Evolutionary conservation across 768 basidiomycete species (phyloP), one percentile per base, ranked within the genome.

Genomic region (Suillus paluster): DNA sequence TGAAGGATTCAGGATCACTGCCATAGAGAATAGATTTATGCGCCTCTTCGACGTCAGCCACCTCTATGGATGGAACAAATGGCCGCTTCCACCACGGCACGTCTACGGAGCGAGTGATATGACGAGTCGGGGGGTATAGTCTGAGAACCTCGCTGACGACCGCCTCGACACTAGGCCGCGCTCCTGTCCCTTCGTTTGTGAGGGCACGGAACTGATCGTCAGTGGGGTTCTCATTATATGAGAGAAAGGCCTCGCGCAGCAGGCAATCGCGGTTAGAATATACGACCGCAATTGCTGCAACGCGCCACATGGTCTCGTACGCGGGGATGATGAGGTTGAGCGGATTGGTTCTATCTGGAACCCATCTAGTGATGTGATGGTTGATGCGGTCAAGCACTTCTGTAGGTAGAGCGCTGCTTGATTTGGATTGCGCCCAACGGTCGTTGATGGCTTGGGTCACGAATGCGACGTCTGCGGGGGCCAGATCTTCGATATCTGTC

Each of bases 301-400:
- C 80, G 14, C 84, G 78, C 85, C 85, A 86, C 44, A 85, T 71
- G 0, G 84, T 85, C 66, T 86, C 85, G 78, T 82, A 86, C 1
- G 83, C 70, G 0, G 85, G 85, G 41, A 86, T 78, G 57, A 86
- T 74, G 46, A 80, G 78, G 57, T 86, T 79, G 1, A 85, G 71
- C 0, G 84, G 84, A 6, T 49, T 55, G 0, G 70, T 68, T 4
- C 62, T 55, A 58, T 39, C 36, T 55, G 79, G 77, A n/a, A 85
- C 58, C 41, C 85, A 78, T 2, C 64, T 68, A 2, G 73, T 71
- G n/a, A 86, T 72, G 50, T 72, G 73, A 4, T 62, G 3, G 46
- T 79, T 80, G 12, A 85, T 71, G 2, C 63, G 61, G 25, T 55
- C 23, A 17, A 55, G 54, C 21, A 39, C 36, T 19, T 55, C 54